phyloP scores from a whole-genome alignment of 129 eudicot genomes.

The Artemisia argyi region DNA sequence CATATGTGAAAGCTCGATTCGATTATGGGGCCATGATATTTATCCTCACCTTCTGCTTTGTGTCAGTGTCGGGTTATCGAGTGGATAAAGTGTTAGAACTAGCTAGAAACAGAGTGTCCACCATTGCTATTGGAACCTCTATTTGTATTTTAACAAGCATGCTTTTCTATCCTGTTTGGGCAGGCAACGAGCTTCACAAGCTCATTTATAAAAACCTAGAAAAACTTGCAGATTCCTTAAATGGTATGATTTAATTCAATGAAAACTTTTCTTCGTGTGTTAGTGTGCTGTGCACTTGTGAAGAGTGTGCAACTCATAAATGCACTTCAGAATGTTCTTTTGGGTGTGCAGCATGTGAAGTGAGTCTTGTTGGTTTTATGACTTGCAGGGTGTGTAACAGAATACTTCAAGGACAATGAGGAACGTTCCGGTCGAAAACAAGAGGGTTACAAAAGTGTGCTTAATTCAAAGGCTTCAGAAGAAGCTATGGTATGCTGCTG shows the following conservation, averaged over 20 bases:
- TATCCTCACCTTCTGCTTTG: slow-evolving; percentile 86
- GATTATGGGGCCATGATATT: slow-evolving; percentile 89
- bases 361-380: slow-evolving; percentile 17
- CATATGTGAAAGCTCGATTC: slow-evolving; percentile 69
- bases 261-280: background rate
- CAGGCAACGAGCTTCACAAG: slow-evolving; percentile 79
- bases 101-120: slow-evolving; percentile 64
- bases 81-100: slow-evolving; percentile 70
- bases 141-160: slow-evolving; percentile 63
- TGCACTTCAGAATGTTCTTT: background rate
- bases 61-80: slow-evolving; percentile 83
- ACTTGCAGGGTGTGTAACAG: slow-evolving; percentile 56
- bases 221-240: slow-evolving; percentile 71
- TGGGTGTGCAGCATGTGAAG: background rate
- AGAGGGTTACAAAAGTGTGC: slow-evolving; percentile 62
- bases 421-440: slow-evolving; percentile 28
- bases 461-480: slow-evolving; percentile 71
- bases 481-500: slow-evolving; percentile 60
- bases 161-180: slow-evolving; percentile 86
- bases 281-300: background rate
- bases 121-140: slow-evolving; percentile 75
- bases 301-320: background rate
- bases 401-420: slow-evolving; percentile 45
- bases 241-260: slow-evolving; percentile 42
- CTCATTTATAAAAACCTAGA: slow-evolving; percentile 58